Conservation (phyloP, 2,329 filamentous ascomycete genomes). For the Aspergillus jensenii region DNA sequence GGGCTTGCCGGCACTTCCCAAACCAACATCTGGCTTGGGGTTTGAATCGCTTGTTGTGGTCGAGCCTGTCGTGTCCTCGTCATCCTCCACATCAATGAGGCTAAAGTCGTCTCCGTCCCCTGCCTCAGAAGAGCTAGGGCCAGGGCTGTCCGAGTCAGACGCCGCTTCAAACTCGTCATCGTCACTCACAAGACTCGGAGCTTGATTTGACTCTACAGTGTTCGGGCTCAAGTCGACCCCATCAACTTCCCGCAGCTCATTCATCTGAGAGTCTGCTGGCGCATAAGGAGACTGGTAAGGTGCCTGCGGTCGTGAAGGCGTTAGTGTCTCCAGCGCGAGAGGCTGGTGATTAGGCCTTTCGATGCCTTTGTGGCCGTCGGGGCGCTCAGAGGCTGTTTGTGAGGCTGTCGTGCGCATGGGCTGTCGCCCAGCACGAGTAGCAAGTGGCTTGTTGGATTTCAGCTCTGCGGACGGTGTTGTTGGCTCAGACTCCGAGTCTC, state of each 20-base stretch:
- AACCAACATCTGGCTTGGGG: conserved; percentile 33
- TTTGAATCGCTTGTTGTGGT: conserved; percentile 34
- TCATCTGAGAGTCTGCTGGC: conserved; percentile 17
- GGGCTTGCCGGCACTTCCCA: conserved; percentile 30
- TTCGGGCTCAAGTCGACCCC: conserved; percentile 59
- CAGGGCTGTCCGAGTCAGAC: conserved; percentile 64
- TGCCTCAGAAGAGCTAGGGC: conserved; percentile 44
- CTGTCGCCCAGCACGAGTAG: conserved; percentile 40
- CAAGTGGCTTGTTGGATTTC: conserved; percentile 21
- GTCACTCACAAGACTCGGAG: conserved; percentile 76
- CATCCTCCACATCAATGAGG: conserved; percentile 48
- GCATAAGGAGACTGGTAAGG: conserved; percentile 31
- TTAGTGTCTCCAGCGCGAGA: conserved; percentile 42
- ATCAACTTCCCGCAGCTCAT: conserved; percentile 49
- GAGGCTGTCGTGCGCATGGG: conserved; percentile 59
- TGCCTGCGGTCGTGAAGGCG: conserved; percentile 30
- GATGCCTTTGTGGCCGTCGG: conserved; percentile 60
- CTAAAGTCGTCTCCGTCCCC: conserved; percentile 52
- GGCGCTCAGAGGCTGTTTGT: conserved; percentile 50
- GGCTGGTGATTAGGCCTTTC: conserved; percentile 39
- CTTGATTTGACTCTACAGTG: conserved; percentile 70
- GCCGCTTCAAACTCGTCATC: conserved; percentile 73
- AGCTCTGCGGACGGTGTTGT: conserved; percentile 23
- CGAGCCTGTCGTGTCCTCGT: conserved; percentile 41
- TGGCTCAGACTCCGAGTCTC: conserved; percentile 40